These are phyloP conservation scores for Zizania latifolia DNA, from an alignment of 176 grass and related monocot genomes.

Conservation along the genomic window DNA sequence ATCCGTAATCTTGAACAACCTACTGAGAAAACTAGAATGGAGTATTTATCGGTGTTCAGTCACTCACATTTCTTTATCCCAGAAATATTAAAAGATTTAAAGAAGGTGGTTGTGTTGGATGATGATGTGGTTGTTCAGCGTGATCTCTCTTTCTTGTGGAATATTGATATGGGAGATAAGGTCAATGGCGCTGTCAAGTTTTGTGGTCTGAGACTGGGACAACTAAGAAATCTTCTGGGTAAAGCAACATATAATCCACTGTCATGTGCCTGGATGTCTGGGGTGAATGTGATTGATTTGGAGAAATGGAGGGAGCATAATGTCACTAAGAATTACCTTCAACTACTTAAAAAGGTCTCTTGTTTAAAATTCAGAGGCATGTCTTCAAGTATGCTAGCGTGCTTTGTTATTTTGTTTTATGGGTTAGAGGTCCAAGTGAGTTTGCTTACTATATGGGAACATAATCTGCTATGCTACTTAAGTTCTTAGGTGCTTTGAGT, in stretches of 20 bases:
- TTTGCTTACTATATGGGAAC: background rate
- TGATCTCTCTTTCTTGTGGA: conserved; percentile 89
- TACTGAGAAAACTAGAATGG: conserved; percentile 57
- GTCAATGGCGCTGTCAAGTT: conserved; percentile 82
- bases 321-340: conserved; percentile 73
- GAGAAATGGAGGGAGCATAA: conserved; percentile 94
- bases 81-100: conserved; percentile 93
- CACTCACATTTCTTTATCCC: conserved; percentile 96
- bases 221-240: conserved; percentile 65
- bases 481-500: background rate
- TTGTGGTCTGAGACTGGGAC: conserved; percentile 73
- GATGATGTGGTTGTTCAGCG: conserved; percentile 95
- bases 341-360: conserved; percentile 57
- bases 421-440: background rate
- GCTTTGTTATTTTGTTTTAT: background rate
- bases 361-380: conserved; percentile 9
- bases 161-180: conserved; percentile 84
- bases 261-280: conserved; percentile 98
- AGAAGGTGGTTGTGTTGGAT: conserved; percentile 82
- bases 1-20: conserved; percentile 65
- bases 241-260: conserved; percentile 60
- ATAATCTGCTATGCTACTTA: background rate
- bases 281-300: conserved; percentile 88
- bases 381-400: background rate
- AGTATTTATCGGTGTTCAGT: conserved; percentile 87